Conservation (phyloP, 768 basidiomycete species). For the Fibroporia radiculosa region DNA sequence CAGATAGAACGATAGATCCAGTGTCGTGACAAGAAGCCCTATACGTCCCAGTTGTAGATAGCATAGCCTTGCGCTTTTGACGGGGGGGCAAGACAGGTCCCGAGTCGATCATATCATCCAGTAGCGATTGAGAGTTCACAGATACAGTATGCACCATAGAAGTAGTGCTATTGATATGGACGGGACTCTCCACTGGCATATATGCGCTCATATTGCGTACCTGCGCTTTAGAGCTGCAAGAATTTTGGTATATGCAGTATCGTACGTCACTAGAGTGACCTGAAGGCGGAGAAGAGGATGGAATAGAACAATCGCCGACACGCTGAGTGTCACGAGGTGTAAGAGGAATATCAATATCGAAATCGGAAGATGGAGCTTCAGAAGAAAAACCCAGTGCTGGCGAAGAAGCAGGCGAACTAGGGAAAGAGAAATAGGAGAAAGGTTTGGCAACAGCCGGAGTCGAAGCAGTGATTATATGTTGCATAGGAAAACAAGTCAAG, state of each 20-base stretch:
- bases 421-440: neutral
- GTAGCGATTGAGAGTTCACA: neutral
- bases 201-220: neutral
- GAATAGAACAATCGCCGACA: neutral
- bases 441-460: neutral
- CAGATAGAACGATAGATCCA: neutral
- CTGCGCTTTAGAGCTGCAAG: neutral
- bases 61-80: neutral
- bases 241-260: neutral
- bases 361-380: neutral
- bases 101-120: neutral
- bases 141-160: neutral
- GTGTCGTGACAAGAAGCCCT: neutral
- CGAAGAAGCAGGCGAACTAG: neutral
- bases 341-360: neutral
- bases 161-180: too few species aligned
- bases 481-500: neutral
- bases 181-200: too few species aligned
- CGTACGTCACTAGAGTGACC: neutral
- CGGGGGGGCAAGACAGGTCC: neutral
- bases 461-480: neutral
- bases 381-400: neutral
- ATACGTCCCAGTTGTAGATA: neutral
- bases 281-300: neutral
- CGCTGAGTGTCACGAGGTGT: neutral